Base-by-base conservation (phyloP, 2,329 filamentous ascomycete genomes). In the Diaporthe sp. region DNA sequence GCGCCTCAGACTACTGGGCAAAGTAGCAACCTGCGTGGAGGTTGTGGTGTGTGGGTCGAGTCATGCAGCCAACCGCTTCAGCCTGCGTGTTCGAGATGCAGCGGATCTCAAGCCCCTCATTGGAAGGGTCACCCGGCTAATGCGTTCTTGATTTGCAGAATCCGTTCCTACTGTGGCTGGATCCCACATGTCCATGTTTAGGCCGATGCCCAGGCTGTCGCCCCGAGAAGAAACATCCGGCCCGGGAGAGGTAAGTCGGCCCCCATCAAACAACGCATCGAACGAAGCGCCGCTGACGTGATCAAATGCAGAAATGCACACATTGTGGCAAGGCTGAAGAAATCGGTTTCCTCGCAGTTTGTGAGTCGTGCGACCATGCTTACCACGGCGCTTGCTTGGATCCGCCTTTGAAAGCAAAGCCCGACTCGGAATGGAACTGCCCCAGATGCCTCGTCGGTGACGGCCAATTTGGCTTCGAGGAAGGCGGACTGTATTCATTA, bases 381-480 rank as follows among this genome's bases (percentile, higher is more conserved):
- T 98, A 91, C 80, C 97, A 99, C 81, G 94, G 93, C 78, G 89
- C 92, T 75, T 99, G 97, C 80, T 89, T 98, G 27, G 97, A 99
- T 77, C 96, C 96, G 44, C 94, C 94, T 2, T 85, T 97, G 56
- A 93, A 93, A 78, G 86, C 89, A 12, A 91, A 93, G 77, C 95
- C 95, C 0, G 94, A 97, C 32, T 89, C 92, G 70, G 97, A 98
- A 80, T 99, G 97, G 97, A 96, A 98, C 81, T 99, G 97, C 78
- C 94, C 97, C 0, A 92, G 95, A 80, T 99, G 97, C 81, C 90
- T 99, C 35, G 97, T 99, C 32, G 97, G 97, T 61, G 97, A 97
- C 73, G 96, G 96, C 51, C 95, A 98, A 77, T 99, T 98, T 79
- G 97, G 97, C 0, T 99, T 99, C 76, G 96, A 98, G 81, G 97